Percentiles rank a stretch among this genome's conserved stretches.
Conservation (phyloP, 352 stramenopile species). For the Globisporangium cylindrosporum region DNA sequence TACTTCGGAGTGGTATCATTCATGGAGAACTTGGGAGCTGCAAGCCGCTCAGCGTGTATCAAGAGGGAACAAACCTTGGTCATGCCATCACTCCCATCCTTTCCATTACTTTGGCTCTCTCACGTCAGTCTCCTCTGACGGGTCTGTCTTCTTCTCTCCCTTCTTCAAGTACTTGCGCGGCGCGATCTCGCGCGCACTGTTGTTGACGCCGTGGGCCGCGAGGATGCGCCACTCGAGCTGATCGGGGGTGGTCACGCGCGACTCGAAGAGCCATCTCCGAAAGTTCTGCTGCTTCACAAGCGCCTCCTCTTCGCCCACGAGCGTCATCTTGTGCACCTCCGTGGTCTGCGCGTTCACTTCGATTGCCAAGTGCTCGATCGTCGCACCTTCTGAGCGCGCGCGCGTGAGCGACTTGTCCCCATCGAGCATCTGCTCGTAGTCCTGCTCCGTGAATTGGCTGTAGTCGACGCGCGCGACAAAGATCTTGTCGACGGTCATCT, state of each 20-base stretch:
- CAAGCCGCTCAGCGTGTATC: not conserved
- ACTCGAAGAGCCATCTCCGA: constrained; percentile 34
- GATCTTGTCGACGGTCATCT: constrained; percentile 27
- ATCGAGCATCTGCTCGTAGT: constrained; percentile 27
- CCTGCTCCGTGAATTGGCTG: constrained; percentile 29
- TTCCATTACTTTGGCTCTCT: not conserved
- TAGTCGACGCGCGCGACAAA: constrained; percentile 29
- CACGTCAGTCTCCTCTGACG: not conserved
- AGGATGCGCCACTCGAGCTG: constrained; percentile 42
- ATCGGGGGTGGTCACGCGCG: constrained; percentile 25
- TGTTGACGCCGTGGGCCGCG: constrained; percentile 25
- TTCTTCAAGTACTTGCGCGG: constrained; percentile 42
- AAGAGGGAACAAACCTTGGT: not conserved
- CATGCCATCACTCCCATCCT: not conserved
- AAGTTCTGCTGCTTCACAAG: constrained; percentile 37
- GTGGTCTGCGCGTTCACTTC: constrained; percentile 31
- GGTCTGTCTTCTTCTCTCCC: not conserved
- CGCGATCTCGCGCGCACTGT: constrained; percentile 28
- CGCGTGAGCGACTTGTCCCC: constrained; percentile 17
- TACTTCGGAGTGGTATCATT: not conserved
- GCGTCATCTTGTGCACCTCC: constrained; percentile 39
- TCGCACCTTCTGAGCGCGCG: constrained; percentile 23
- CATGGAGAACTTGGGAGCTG: not conserved
- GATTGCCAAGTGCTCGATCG: constrained; percentile 40
- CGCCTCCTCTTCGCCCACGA: constrained; percentile 35